phyloP scores from a whole-genome alignment of 352 stramenopile species.

The Pythium aristosporum region DNA sequence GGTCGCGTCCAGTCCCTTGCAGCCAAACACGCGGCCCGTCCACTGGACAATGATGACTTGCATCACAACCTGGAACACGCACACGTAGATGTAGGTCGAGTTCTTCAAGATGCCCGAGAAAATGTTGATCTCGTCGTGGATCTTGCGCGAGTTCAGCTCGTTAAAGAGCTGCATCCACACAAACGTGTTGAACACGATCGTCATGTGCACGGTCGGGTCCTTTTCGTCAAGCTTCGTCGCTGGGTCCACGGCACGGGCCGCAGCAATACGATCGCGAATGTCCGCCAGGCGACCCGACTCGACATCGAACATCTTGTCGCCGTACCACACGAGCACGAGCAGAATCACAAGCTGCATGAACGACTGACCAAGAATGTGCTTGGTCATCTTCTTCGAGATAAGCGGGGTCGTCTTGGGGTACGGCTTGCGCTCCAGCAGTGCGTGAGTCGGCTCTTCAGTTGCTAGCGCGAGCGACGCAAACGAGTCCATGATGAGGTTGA shows the following conservation, averaged over 20 bases:
- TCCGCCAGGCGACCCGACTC: slow-evolving; percentile 46
- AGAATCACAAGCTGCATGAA: slow-evolving; percentile 91
- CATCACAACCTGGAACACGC: slow-evolving; percentile 86
- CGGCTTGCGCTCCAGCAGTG: slow-evolving; percentile 90
- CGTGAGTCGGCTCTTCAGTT: slow-evolving; percentile 89
- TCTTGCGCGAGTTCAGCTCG: slow-evolving; percentile 80
- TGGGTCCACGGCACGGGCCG: too few species aligned
- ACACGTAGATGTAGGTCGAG: slow-evolving; percentile 91
- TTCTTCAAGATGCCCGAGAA: slow-evolving; percentile 92
- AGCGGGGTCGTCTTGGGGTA: slow-evolving; percentile 92
- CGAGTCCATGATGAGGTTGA: slow-evolving; percentile 99
- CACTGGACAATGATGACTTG: slow-evolving; percentile 96
- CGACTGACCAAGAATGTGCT: slow-evolving; percentile 94
- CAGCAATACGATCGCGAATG: slow-evolving; percentile 24
- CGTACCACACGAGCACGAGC: slow-evolving; percentile 54
- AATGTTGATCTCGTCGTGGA: slow-evolving; percentile 91
- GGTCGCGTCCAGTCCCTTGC: slow-evolving; percentile 33
- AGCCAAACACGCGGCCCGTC: slow-evolving; percentile 82
- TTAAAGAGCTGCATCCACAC: slow-evolving; percentile 97
- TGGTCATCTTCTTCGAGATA: slow-evolving; percentile 93
- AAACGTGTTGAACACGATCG: slow-evolving; percentile 98
- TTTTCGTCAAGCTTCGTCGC: slow-evolving; percentile 28
- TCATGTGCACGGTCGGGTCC: slow-evolving; percentile 91
- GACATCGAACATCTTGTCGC: slow-evolving; percentile 51
- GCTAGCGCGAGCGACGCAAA: slow-evolving; percentile 95